Base-by-base conservation (phyloP, 352 stramenopile species). In the Stramenopiles sp. region DNA sequence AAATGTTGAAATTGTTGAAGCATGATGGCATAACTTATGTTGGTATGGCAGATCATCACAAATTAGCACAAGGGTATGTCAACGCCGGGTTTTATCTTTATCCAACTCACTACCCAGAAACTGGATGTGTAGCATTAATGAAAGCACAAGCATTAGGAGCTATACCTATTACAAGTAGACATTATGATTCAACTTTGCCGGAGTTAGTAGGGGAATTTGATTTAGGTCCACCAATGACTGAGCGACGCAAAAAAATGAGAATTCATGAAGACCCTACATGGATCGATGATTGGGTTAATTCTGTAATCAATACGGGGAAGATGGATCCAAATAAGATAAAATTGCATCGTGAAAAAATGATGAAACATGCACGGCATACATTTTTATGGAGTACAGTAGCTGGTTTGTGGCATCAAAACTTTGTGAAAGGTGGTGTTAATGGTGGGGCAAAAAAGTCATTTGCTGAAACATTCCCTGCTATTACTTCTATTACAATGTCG, bases 71-170 rank as follows among this genome's bases (percentile, higher is more conserved):
- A 0, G 90, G 85, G 29, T 93, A 83, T 78, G 86, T 88, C 0
- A 77, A 82, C 4, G 89, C 88, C 0, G 90, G 91, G 0, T 96
- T 97, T 78, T 91, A 92, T 63, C 81, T 96, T 43, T 96, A 95
- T 79, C 92, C 91, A 38, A 96, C 91, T 0, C 86, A 84, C 7
- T 96, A 88, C 79, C 84, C 85, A 13, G 91, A 97, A 81, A 96
- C 91, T 32, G 94, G 91, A 38, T 96, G 91, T 74, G 89, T 96
- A 29, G 91, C 92, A 1, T 83, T 95, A 53, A 96, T 96, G 87
- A 96, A 95, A 80, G 90, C 90, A 0, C 95, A 95, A 89, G 86
- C 86, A 0, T 88, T 88, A 65, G 92, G 92, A 20, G 88, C 89
- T 0, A 89, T 97, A 74, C 92, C 92, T 27, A 90, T 96, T 80